Evolutionary conservation across 2,329 filamentous ascomycete genomes (phyloP), one percentile per base, ranked within the genome.

Genomic region (Botrytis cinerea): DNA sequence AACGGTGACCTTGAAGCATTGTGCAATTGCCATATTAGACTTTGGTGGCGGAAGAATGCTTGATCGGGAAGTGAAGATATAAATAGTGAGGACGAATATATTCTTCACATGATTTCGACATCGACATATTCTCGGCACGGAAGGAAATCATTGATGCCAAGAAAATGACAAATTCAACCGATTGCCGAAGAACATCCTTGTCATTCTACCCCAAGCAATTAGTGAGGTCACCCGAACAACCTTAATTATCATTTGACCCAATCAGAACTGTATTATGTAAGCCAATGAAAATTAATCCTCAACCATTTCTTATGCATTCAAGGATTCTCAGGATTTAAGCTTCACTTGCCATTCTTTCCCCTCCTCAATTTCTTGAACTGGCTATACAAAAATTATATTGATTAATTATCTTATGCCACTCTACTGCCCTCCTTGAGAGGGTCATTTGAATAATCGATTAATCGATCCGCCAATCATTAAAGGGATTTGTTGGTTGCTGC

Each of bases 1-100:
- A 51, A 91, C 83, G 3, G 86, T 88, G 74, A 89, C 78, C 32
- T 78, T 40, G 22, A 62, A 51, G 4, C 16, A 18, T 22, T 35
- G n/a, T 22, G 14, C 2, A 9, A 43, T 43, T 68, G 46, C 48
- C 64, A 68, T 68, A 7, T 43, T 25, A 25, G 18, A 18, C 25
- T 6, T 10, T 45, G 9, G 10, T 1, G n/a, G 22, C 20, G 28
- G 40, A 1, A 12, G 18, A 22, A n/a, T 20, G 22, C 7, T 59
- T 35, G 7, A 48, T 25, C 9, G n/a, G 38, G 22, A 10, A 70
- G n/a, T n/a, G 22, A 18, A 70, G 28, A 43, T 28, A 70, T 60
- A 18, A 57, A 57, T 54, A 54, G 14, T 22, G 25, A 67, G 25
- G 1, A 9, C 54, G 40, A 12, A 51, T 51, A n/a, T 40, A 54